These are phyloP conservation scores for Corchorus capsularis DNA, from an alignment of 345 rosid species.

Conservation along the genomic window DNA sequence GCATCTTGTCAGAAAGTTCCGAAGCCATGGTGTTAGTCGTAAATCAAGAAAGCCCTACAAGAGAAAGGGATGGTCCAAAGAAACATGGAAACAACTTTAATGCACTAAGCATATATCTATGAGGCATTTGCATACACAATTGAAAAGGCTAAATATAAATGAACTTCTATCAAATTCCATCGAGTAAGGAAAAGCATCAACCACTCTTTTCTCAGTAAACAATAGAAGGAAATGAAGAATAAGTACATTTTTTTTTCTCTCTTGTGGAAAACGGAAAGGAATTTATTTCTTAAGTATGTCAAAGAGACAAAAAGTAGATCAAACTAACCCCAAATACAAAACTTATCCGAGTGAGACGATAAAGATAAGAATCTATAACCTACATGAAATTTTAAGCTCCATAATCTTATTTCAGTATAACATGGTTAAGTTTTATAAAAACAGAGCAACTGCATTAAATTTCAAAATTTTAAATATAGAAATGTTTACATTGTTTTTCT, in stretches of 20 bases:
- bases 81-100: neutral
- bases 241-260: neutral
- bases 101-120: neutral
- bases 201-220: neutral
- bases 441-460: too few relatives aligned
- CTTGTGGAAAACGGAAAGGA: neutral
- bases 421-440: neutral
- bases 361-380: neutral
- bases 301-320: neutral
- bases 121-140: neutral
- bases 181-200: neutral
- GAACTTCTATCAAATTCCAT: neutral
- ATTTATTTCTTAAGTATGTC: neutral
- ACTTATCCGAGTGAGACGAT: neutral
- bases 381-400: neutral
- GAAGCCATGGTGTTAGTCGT: conserved; percentile 74
- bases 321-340: neutral
- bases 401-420: neutral
- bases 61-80: conserved; percentile 1
- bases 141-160: neutral
- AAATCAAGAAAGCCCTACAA: conserved; percentile 80
- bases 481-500: neutral
- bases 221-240: neutral
- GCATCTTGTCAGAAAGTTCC: conserved; percentile 82
- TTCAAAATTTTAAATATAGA: conserved; percentile 9